phyloP scores from a whole-genome alignment of 2,329 filamentous ascomycete genomes.

The Colletotrichum lentis region DNA sequence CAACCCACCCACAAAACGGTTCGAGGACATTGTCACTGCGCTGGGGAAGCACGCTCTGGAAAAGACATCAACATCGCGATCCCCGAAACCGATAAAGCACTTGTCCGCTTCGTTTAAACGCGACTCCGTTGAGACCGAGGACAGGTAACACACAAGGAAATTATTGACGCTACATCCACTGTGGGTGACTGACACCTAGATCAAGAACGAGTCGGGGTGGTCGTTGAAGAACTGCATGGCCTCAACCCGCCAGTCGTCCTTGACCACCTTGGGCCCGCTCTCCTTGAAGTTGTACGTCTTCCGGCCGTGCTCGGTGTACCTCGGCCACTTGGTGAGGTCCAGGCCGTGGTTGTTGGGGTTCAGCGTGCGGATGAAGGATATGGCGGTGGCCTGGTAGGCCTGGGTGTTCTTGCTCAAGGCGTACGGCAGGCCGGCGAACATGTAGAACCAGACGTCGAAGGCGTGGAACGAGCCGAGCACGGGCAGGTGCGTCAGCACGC shows the following conservation, averaged over 20 bases:
- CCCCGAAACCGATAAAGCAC: too few species aligned
- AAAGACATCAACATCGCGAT: too few species aligned
- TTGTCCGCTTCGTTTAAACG: too few species aligned
- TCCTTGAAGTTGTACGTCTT: conserved; percentile 23
- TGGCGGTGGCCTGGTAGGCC: conserved; percentile 21
- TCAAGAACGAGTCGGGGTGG: conserved; percentile 15
- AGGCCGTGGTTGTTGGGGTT: conserved; percentile 19
- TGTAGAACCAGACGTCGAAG: conserved; percentile 22
- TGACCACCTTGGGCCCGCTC: conserved; percentile 1
- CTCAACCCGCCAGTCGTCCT: conserved; percentile 20
- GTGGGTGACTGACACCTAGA: neutral
- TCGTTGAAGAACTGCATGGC: conserved; percentile 25
- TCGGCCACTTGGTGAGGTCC: conserved; percentile 7
- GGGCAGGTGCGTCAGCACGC: conserved; percentile 14
- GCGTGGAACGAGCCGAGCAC: conserved; percentile 17
- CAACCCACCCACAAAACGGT: too few species aligned
- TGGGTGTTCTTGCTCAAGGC: conserved; percentile 19
- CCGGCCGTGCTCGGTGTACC: conserved; percentile 3
- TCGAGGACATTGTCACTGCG: too few species aligned
- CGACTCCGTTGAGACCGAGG: too few species aligned
- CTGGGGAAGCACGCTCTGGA: too few species aligned
- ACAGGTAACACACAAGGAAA: too few species aligned
- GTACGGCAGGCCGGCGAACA: conserved; percentile 20
- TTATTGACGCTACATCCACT: too few species aligned
- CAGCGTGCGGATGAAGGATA: conserved; percentile 23